Conservation (phyloP, 148 eudicot species). For the Suaeda aralocaspica region DNA sequence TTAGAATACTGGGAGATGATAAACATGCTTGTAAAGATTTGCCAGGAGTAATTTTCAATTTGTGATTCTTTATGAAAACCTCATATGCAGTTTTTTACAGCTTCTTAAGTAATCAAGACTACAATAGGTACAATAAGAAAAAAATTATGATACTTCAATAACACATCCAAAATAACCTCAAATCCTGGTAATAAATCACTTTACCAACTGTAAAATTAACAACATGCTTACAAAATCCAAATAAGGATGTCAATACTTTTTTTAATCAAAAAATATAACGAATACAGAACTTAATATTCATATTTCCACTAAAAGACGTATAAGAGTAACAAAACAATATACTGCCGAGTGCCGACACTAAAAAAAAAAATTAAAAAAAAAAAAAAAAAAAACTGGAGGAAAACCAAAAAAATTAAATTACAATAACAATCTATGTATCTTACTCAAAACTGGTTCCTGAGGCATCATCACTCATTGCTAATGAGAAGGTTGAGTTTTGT, state of each 20-base stretch:
- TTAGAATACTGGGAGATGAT: constrained; percentile 11
- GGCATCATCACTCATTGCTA: constrained; percentile 31
- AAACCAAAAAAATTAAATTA: constrained; percentile 4
- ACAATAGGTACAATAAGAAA: not conserved
- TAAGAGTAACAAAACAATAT: not conserved
- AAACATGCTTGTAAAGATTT: constrained; percentile 9
- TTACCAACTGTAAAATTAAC: constrained; percentile 5
- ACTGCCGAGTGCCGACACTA: not conserved
- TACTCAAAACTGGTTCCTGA: constrained; percentile 32
- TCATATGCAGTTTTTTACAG: not conserved
- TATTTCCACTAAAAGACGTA: constrained; percentile 1
- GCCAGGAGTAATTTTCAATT: not conserved
- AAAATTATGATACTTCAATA: not conserved
- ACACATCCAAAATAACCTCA: not conserved
- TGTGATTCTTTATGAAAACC: not conserved
- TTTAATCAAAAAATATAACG: not conserved
- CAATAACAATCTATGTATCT: constrained; percentile 6
- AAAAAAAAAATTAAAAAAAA: not conserved
- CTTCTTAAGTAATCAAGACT: not conserved
- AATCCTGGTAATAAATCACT: not conserved
- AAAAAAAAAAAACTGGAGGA: not conserved
- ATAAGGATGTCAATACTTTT: constrained; percentile 2
- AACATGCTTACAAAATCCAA: not conserved
- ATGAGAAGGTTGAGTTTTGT: constrained; percentile 79
- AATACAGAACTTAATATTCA: not conserved